Evolutionary conservation across 2,329 filamentous ascomycete genomes (phyloP), one percentile per base, ranked within the genome.

Genomic region (Daldinia eschscholtzii): DNA sequence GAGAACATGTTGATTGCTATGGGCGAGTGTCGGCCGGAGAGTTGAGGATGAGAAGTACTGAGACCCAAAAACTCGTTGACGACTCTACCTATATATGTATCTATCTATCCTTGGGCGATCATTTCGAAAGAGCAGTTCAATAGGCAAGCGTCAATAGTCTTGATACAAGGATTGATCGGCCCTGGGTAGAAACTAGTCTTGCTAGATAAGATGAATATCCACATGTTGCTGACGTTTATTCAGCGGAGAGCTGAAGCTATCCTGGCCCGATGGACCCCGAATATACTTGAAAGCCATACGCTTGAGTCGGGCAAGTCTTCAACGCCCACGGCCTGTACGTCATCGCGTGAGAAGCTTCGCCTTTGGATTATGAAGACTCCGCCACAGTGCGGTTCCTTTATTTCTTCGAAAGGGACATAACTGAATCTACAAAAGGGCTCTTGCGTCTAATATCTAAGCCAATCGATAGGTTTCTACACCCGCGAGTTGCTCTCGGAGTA

Each of bases 1-100:
- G 61, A 44, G 41, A 67, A 50, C 69, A 71, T 75, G 18, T 50
- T 71, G 52, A 48, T 30, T 42, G 18, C 26, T 57, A 30, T 58
- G 23, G 28, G 23, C 18, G 18, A 33, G 6, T 15, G n/a, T 23
- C 23, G 35, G 23, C 39, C 30, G 9, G 55, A 13, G 58, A 56
- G 37, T 30, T 41, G 64, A 61, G 23, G 48, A 55, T 48, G 20
- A 52, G 15, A 13, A 64, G 6, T 56, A 28, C 18, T 57, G 33
- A 30, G 9, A 6, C 4, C 15, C 3, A 33, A 18, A 18, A 52
- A 12, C 13, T 33, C 33, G 46, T 26, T 18, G 13, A 55, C 12
- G 26, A 2, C 18, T 9, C 52, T 23, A 15, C 3, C 33, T 55
- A 26, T 35, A 39, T 53, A 53, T 7, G n/a, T 55, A 55, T n/a